Evolutionary conservation across 768 basidiomycete species (phyloP).

Genomic region (Macrolepiota dolichaula): DNA sequence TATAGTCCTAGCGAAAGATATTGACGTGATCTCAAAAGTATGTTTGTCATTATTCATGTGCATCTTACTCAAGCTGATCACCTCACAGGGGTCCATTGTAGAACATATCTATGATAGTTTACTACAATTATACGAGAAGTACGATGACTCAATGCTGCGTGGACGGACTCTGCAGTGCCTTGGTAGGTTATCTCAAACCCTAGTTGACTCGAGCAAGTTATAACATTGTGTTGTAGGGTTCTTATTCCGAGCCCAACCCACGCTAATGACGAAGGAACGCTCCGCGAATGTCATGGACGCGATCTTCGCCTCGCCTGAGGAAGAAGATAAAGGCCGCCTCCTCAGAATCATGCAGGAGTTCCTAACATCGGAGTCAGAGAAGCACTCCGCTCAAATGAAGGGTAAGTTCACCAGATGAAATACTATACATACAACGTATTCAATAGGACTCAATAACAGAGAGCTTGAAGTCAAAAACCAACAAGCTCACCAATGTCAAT

Average conservation of each 20-base stretch:
- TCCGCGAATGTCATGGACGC: conserved; percentile 87
- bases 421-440: background rate
- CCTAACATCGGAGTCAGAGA: conserved; percentile 76
- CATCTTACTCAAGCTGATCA: background rate
- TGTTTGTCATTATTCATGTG: background rate
- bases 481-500: conserved; percentile 52
- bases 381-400: conserved; percentile 71
- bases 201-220: background rate
- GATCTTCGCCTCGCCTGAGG: conserved; percentile 74
- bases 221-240: conserved; percentile 54
- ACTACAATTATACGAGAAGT: conserved; percentile 69
- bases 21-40: conserved; percentile 59
- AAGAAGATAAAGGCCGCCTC: conserved; percentile 69
- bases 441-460: conserved; percentile 23
- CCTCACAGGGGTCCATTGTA: conserved; percentile 62
- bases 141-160: conserved; percentile 52
- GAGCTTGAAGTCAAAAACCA: conserved; percentile 39
- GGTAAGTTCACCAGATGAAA: conserved; percentile 29
- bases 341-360: conserved; percentile 93
- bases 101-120: conserved; percentile 79
- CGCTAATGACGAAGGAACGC: conserved; percentile 78
- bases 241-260: conserved; percentile 89
- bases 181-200: conserved; percentile 42
- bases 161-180: conserved; percentile 82
- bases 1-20: conserved; percentile 51